A percentile compares a stretch with the other conserved stretches of the same genome.
phyloP scores from a whole-genome alignment of 345 rosid genomes.

The Cardamine occulta region DNA sequence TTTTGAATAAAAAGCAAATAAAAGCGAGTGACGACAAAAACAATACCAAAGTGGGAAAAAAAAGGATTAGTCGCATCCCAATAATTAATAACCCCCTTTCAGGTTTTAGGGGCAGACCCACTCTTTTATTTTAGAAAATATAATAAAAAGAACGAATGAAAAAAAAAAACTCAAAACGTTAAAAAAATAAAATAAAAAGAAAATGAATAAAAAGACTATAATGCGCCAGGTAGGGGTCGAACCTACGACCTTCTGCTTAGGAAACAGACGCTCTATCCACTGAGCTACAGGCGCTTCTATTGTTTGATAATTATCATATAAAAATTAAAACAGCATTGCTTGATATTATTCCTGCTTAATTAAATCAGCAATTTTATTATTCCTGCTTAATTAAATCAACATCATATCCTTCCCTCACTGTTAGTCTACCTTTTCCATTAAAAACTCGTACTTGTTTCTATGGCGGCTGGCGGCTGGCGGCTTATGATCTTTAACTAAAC shows the following conservation, averaged over 20 bases:
- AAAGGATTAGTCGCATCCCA: conserved; percentile 7
- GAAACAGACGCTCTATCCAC: conserved; percentile 96
- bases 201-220: neutral
- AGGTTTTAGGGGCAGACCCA: conserved; percentile 1
- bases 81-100: neutral
- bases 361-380: too few species aligned
- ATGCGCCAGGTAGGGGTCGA: conserved; percentile 46
- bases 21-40: conserved; percentile 38
- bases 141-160: too few species aligned
- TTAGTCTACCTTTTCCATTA: neutral
- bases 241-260: conserved; percentile 46
- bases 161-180: too few species aligned
- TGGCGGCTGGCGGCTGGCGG: conserved; percentile 1
- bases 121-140: too few species aligned
- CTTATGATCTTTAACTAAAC: neutral
- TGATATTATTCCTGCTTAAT: too few species aligned
- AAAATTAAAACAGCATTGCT: fast-evolving
- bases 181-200: too few species aligned
- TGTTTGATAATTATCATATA: too few species aligned
- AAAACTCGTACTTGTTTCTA: neutral
- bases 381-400: too few species aligned
- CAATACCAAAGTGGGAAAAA: conserved; percentile 19
- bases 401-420: neutral
- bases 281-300: conserved; percentile 85
- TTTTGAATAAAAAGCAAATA: conserved; percentile 24